phyloP scores from a whole-genome alignment of 2,329 filamentous ascomycete species.

The Talaromyces sp. region DNA sequence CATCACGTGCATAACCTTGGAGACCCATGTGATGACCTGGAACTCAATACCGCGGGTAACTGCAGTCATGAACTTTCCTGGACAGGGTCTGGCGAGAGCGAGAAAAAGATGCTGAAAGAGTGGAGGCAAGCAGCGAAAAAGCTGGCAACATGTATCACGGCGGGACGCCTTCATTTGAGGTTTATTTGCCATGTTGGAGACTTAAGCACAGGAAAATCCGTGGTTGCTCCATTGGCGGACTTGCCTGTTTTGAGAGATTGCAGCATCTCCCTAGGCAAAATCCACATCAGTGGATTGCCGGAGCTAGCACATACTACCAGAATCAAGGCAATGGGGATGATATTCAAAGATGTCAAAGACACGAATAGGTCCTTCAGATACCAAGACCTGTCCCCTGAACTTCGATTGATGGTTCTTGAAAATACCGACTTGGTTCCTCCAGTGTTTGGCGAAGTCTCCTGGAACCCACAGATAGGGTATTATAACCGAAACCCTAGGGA shows the following conservation, averaged over 20 bases:
- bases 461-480: not conserved
- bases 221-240: not conserved
- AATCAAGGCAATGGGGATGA: not conserved
- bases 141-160: not conserved
- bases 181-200: not conserved
- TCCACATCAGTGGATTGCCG: not conserved
- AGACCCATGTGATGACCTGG: too few relatives aligned
- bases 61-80: too few relatives aligned
- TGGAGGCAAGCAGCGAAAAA: not conserved
- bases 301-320: not conserved
- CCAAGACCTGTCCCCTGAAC: not conserved
- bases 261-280: not conserved
- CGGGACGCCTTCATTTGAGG: not conserved
- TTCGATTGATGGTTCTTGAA: not conserved
- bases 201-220: not conserved
- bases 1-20: accelerated
- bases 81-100: too few relatives aligned
- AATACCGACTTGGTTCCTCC: not conserved
- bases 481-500: not conserved
- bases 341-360: not conserved
- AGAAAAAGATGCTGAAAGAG: not conserved
- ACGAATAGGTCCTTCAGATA: not conserved
- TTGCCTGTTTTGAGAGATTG: not conserved
- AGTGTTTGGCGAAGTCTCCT: not conserved
- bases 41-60: too few relatives aligned